Evolutionary conservation across 1,284 basidiomycete genomes (phyloP).

Genomic region (Ustilago curta): DNA sequence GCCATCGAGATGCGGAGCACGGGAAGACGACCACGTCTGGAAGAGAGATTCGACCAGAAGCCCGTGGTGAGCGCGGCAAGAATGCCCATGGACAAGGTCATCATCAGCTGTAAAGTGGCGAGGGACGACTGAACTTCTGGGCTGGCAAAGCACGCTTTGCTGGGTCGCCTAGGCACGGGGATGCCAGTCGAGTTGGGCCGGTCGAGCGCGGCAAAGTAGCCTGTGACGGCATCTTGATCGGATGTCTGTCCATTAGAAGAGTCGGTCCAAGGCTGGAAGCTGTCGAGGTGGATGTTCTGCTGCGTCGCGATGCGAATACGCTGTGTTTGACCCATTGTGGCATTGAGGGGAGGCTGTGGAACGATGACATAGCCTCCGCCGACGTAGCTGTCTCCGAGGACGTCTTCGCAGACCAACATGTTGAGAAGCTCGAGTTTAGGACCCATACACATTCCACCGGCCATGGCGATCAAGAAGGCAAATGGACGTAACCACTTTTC

Average conservation of each 20-base stretch:
- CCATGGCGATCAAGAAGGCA: conserved; percentile 55
- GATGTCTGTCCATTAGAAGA: neutral
- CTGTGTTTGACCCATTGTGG: neutral
- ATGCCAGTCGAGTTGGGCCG: conserved; percentile 38
- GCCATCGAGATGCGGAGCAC: conserved; percentile 79
- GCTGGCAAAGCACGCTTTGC: conserved; percentile 47
- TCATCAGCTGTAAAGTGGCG: conserved; percentile 65
- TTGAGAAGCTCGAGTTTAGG: conserved; percentile 63
- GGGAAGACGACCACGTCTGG: conserved; percentile 80
- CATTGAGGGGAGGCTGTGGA: conserved; percentile 14
- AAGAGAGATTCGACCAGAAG: conserved; percentile 87
- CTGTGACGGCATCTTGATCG: conserved; percentile 14
- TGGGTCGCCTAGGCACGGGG: conserved; percentile 34
- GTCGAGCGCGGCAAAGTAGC: conserved; percentile 25
- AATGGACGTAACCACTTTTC: conserved; percentile 61
- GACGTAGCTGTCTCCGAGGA: conserved; percentile 42
- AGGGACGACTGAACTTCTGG: conserved; percentile 52
- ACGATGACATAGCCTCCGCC: conserved; percentile 29
- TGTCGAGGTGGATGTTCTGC: neutral
- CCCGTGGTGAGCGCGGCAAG: conserved; percentile 85
- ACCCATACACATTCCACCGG: conserved; percentile 61
- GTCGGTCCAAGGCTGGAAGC: conserved; percentile 33
- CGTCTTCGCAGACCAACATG: conserved; percentile 62
- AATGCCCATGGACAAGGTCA: conserved; percentile 82
- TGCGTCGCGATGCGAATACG: neutral